phyloP scores from a whole-genome alignment of 306 rosid species.

The Luffa acutangula region DNA sequence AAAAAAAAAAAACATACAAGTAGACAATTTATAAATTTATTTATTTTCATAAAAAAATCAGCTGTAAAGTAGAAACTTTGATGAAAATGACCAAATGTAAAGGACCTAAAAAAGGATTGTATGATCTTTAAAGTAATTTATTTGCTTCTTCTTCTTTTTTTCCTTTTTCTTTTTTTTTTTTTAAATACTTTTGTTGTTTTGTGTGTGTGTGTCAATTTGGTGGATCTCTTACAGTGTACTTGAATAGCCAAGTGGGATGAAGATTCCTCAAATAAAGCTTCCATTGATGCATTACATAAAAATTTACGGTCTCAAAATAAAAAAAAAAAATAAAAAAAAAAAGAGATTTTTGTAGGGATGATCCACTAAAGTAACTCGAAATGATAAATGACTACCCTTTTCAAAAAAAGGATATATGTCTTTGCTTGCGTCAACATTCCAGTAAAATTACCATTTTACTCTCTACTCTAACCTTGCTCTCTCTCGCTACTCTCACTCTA shows the following conservation, averaged over 20 bases:
- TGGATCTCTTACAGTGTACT: background rate
- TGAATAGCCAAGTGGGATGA: background rate
- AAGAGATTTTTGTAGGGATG: no score
- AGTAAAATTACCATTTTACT: no score
- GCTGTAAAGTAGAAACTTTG: background rate
- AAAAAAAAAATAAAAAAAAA: no score
- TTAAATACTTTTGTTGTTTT: background rate
- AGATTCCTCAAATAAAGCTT: background rate
- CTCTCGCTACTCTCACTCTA: no score
- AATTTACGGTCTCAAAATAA: no score
- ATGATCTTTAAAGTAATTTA: background rate
- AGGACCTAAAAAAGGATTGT: background rate
- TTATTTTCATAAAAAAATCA: background rate
- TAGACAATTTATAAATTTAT: no score
- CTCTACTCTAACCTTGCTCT: no score
- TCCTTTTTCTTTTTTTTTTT: background rate
- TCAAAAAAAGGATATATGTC: no score
- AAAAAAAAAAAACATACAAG: no score
- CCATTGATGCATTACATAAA: background rate
- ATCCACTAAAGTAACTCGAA: no score
- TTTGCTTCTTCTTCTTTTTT: background rate
- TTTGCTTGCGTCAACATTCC: no score
- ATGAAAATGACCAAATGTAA: background rate
- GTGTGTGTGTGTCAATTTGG: background rate
- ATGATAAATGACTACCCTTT: no score